Base-by-base conservation (phyloP, 2,329 filamentous ascomycete species). In the Calonectria pseudoreteaudii region DNA sequence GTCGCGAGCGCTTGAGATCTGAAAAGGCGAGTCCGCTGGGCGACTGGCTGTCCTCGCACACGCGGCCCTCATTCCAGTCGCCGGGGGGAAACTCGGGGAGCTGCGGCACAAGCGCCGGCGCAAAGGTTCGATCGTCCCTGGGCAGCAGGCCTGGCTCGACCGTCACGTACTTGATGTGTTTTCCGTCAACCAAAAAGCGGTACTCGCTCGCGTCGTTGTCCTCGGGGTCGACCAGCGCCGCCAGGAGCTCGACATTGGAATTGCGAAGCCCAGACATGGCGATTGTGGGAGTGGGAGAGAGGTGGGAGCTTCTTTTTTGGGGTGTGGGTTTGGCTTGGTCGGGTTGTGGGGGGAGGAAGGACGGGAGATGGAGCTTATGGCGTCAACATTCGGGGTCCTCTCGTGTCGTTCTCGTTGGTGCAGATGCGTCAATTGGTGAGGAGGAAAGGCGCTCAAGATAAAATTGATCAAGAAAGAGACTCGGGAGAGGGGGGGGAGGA, bases 131-230 rank as follows among this genome's bases (percentile, higher is more conserved):
- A 68, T 85, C 82, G 44, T 83, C 80, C 23, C 69, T 70, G 34
- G 80, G 78, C 60, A 83, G 82, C 4, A 83, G 68, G 65, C 84
- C 82, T 14, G 81, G 74, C 11, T 84, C 84, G 34, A 87, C 80
- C 16, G 81, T 84, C 38, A 87, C 77, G 73, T 87, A 87, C 78
- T 86, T 87, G 79, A 87, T 79, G 67, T 81, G 71, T 28, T 80
- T 80, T 30, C 75, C 77, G 72, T 85, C 79, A 38, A 86, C 80
- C 2, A 86, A 80, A 65, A 86, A 80, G 58, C 86, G 83, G 68
- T 84, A 85, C 62, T 86, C 81, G 78, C 84, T 83, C 53, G 78
- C 79, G 49, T 75, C 75, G 26, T 70, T 72, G 10, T 78, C 76
- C n/a, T 81, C 76, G 7, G 73, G 38, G 66, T 83, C 81, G n/a